Percentiles rank a stretch among this genome's conserved stretches.
Conservation (phyloP, 441 rosid genomes). For the Metrosideros polymorpha region DNA sequence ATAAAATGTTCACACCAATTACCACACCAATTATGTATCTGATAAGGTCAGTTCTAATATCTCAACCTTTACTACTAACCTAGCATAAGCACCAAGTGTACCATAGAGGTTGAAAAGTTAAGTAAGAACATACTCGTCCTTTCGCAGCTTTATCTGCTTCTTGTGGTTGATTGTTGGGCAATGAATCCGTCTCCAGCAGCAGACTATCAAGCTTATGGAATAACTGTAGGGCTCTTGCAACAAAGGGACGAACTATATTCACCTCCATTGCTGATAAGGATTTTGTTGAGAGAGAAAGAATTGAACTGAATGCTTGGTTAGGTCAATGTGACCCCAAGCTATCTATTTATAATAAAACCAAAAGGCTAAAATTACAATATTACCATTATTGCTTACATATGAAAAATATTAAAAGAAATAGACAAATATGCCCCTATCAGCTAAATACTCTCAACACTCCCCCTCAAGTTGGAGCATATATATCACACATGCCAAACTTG, state of each 20-base stretch:
- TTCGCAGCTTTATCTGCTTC: conserved; percentile 44
- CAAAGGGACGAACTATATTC: conserved; percentile 86
- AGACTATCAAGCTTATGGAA: conserved; percentile 84
- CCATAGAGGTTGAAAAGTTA: not conserved
- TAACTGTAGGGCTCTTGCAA: conserved; percentile 81
- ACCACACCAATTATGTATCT: not conserved
- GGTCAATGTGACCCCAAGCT: no score
- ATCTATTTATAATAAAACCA: no score
- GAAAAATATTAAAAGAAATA: no score
- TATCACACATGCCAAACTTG: no score
- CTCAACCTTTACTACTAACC: not conserved
- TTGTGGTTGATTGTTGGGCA: conserved; percentile 32
- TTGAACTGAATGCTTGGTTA: no score
- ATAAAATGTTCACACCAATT: not conserved
- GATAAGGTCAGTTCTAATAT: not conserved
- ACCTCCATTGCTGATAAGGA: conserved; percentile 95
- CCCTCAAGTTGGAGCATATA: no score
- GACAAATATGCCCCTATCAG: no score
- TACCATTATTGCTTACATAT: no score
- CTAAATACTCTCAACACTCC: no score
- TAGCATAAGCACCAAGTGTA: not conserved
- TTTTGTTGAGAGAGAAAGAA: no score
- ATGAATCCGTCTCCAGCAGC: conserved; percentile 45
- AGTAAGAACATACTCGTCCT: conserved; percentile 29
- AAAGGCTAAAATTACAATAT: no score